These are phyloP conservation scores for Teunomyces funiuensis DNA, from an alignment of 805 yeast species.

Conservation along the genomic window DNA sequence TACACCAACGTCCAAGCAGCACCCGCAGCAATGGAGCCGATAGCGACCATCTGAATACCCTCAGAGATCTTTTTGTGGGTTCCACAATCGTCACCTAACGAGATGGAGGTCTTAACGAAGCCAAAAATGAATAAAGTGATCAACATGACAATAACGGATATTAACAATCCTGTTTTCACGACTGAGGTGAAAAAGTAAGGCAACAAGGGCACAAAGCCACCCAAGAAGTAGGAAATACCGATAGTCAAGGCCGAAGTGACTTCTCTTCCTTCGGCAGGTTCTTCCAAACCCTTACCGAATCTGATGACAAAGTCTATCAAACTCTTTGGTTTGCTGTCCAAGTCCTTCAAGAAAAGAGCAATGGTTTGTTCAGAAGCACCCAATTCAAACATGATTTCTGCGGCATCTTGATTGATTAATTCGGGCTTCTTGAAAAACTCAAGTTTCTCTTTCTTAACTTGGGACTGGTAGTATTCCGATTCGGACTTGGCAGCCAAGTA, in stretches of 20 bases:
- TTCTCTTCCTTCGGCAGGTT: conserved; percentile 92
- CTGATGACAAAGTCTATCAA: conserved; percentile 85
- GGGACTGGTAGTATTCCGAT: conserved; percentile 67
- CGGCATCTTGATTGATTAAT: conserved; percentile 70
- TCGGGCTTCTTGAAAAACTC: conserved; percentile 65
- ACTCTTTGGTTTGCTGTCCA: conserved; percentile 72
- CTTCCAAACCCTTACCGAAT: conserved; percentile 90
- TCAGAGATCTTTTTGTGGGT: conserved; percentile 59
- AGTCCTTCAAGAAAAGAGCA: conserved; percentile 68
- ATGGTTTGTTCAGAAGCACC: conserved; percentile 74
- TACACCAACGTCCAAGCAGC: conserved; percentile 93
- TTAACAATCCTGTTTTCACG: conserved; percentile 74
- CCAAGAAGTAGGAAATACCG: conserved; percentile 84
- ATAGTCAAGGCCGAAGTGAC: conserved; percentile 85
- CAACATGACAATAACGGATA: conserved; percentile 78
- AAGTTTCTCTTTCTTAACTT: conserved; percentile 69
- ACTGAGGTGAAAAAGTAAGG: conserved; percentile 84
- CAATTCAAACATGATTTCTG: conserved; percentile 75
- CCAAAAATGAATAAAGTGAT: conserved; percentile 88
- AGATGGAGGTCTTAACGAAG: conserved; percentile 75
- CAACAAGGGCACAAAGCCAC: conserved; percentile 87
- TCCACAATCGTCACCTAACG: conserved; percentile 80
- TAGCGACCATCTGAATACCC: conserved; percentile 89
- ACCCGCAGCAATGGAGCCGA: conserved; percentile 97
- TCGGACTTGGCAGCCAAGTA: conserved; percentile 93